Percentiles rank a stretch among this genome's conserved stretches.
These are phyloP conservation scores for Beauveria australis DNA, from an alignment of 2,329 filamentous ascomycete genomes.

Conservation along the genomic window DNA sequence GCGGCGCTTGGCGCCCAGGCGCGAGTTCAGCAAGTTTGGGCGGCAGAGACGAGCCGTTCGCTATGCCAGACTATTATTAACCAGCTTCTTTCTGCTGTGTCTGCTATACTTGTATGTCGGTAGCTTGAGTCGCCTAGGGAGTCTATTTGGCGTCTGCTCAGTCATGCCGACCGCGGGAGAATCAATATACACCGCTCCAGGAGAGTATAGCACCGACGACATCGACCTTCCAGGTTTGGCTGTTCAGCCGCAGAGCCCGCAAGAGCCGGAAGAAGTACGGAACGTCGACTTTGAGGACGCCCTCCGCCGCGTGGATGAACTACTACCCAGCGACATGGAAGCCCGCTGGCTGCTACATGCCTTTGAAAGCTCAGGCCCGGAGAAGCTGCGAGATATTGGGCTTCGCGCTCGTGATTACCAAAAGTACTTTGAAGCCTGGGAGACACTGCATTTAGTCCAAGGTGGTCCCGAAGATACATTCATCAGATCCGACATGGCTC, in stretches of 20 bases:
- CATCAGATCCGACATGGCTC: background rate
- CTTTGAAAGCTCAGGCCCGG: background rate
- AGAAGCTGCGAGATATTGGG: slow-evolving; percentile 3
- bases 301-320: background rate
- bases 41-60: background rate
- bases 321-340: background rate
- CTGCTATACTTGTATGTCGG: background rate
- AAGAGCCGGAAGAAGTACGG: background rate
- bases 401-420: slow-evolving; percentile 1
- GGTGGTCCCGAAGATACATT: background rate
- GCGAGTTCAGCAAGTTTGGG: background rate
- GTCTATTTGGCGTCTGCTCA: background rate
- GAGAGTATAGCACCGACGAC: background rate
- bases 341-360: background rate
- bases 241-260: background rate
- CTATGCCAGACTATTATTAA: background rate
- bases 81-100: background rate
- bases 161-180: background rate
- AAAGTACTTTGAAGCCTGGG: background rate
- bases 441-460: background rate
- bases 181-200: background rate
- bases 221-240: background rate
- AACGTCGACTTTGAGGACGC: background rate
- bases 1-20: background rate
- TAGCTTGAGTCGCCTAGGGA: background rate